Conservation (phyloP, 2,329 filamentous ascomycete species). For the Microdochium nivale region DNA sequence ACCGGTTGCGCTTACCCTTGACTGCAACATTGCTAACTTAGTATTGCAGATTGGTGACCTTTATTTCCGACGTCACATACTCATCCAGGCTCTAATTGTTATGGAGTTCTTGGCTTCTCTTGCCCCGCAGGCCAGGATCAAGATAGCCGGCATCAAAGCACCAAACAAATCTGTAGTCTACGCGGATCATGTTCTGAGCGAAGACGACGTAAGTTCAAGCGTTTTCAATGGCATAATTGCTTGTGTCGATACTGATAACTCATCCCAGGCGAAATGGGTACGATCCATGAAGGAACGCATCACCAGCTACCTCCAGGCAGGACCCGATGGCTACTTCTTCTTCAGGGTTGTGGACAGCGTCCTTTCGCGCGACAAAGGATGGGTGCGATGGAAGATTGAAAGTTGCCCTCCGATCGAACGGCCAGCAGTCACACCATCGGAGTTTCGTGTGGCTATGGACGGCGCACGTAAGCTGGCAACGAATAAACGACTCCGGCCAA, state of each 20-base stretch:
- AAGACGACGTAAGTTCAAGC: constrained; percentile 64
- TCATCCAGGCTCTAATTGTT: constrained; percentile 90
- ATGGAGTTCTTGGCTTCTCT: constrained; percentile 93
- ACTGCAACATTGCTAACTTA: constrained; percentile 11
- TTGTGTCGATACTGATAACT: constrained; percentile 9
- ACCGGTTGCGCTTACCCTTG: neutral
- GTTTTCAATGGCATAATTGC: too few relatives aligned
- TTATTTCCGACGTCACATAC: constrained; percentile 85
- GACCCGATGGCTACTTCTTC: constrained; percentile 83
- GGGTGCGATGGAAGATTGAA: constrained; percentile 97
- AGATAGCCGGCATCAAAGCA: constrained; percentile 54
- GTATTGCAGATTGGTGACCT: constrained; percentile 70
- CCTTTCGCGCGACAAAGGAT: constrained; percentile 91
- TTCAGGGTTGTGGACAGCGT: constrained; percentile 96
- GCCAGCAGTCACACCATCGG: constrained; percentile 57
- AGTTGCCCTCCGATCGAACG: constrained; percentile 81
- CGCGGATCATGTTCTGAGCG: constrained; percentile 60
- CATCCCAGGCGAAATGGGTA: constrained; percentile 70
- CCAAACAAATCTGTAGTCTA: constrained; percentile 88
- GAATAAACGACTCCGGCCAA: constrained; percentile 60
- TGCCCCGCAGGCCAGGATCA: constrained; percentile 72
- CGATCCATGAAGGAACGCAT: constrained; percentile 69
- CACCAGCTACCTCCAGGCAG: constrained; percentile 72
- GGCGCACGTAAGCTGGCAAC: constrained; percentile 58
- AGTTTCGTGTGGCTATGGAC: constrained; percentile 62